These are phyloP conservation scores for Amborella trichopoda DNA, from an alignment of 164 flowering plant species.

Conservation along the genomic window DNA sequence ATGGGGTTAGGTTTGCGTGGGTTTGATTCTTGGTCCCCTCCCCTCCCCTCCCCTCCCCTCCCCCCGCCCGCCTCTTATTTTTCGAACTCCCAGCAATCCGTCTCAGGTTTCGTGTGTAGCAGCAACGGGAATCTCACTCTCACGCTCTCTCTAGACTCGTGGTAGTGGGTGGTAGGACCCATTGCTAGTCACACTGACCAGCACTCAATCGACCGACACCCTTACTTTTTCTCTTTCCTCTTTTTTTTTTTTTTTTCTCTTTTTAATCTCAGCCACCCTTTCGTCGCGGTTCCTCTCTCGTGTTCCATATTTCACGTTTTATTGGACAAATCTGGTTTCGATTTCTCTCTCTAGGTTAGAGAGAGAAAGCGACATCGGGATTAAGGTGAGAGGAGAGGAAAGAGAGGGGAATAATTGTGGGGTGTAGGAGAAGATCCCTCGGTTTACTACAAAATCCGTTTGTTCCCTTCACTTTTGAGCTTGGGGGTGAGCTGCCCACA, in stretches of 20 bases:
- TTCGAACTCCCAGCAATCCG: conserved; percentile 11
- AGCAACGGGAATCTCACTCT: conserved; percentile 27
- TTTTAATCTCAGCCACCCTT: too few species aligned
- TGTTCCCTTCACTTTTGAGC: conserved; percentile 19
- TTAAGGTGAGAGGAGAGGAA: too few species aligned
- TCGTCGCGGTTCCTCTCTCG: too few species aligned
- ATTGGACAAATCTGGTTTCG: too few species aligned
- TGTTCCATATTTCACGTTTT: too few species aligned
- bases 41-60: not conserved
- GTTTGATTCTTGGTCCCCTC: conserved; percentile 29
- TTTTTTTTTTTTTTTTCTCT: too few species aligned
- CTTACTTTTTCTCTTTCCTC: conserved; percentile 1
- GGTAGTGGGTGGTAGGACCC: conserved; percentile 23
- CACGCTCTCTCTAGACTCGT: too few species aligned
- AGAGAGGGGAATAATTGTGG: conserved; percentile 34
- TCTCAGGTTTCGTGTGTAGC: conserved; percentile 24
- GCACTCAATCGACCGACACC: conserved; percentile 5
- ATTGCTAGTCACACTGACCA: too few species aligned
- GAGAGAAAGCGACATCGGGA: too few species aligned
- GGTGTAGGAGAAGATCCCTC: conserved; percentile 39
- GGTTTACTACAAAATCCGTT: conserved; percentile 51
- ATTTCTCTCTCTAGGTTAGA: too few species aligned
- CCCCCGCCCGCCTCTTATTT: not conserved
- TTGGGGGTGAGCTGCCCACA: conserved; percentile 24
- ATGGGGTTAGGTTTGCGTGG: conserved; percentile 21